Conservation (phyloP, 2,329 filamentous ascomycete genomes). For the Leptographium radiaticola region DNA sequence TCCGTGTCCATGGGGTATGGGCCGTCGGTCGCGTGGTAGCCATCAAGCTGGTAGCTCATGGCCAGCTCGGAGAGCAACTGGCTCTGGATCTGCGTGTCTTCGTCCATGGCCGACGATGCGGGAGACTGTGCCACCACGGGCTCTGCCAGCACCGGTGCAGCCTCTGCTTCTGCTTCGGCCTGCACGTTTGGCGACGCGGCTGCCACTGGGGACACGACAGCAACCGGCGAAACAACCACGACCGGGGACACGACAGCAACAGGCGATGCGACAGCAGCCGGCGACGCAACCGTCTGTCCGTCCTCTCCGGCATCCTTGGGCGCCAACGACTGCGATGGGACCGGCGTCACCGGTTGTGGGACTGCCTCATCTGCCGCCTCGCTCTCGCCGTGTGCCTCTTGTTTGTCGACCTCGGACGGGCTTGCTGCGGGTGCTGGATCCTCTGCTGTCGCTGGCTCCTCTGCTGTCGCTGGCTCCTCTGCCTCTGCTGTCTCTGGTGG, state of each 20-base stretch:
- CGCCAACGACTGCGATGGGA: too few species aligned
- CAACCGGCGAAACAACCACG: too few species aligned
- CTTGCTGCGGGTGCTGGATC: not conserved
- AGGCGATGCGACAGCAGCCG: too few species aligned
- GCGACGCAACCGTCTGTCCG: too few species aligned
- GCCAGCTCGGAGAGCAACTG: conserved; percentile 11
- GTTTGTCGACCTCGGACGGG: too few species aligned
- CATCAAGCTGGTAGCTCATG: conserved; percentile 9
- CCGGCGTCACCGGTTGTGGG: too few species aligned
- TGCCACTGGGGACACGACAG: too few species aligned
- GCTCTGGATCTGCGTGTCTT: conserved; percentile 10
- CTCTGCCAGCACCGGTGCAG: not conserved
- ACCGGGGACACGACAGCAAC: too few species aligned
- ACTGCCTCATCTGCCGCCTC: too few species aligned
- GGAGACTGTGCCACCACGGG: not conserved
- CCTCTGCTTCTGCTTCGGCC: not conserved
- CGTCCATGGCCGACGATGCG: conserved; percentile 1
- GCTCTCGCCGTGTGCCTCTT: not conserved
- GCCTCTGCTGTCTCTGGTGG: not conserved
- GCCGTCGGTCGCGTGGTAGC: not conserved
- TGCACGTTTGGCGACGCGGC: not conserved
- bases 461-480: not conserved
- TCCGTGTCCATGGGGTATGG: not conserved
- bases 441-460: not conserved
- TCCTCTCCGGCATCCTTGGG: not conserved